Conservation (phyloP, 192 early-diverging fungal species). For the Funneliformis mosseae region DNA sequence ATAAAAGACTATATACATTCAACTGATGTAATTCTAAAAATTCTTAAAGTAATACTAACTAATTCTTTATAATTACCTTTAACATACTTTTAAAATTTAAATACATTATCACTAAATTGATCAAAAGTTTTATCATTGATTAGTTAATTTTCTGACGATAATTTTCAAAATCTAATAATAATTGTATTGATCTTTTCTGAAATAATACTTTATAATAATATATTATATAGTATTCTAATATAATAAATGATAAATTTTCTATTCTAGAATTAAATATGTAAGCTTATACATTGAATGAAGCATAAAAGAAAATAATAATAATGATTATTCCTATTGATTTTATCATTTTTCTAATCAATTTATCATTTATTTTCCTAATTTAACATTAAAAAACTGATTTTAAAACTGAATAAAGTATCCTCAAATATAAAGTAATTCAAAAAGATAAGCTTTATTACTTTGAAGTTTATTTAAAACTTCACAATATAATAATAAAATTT, state of each 20-base stretch:
- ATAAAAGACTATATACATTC: neutral
- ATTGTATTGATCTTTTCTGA: neutral
- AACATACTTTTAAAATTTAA: conserved; percentile 11
- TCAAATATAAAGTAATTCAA: neutral
- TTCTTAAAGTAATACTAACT: neutral
- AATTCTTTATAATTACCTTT: conserved; percentile 11
- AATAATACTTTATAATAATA: neutral
- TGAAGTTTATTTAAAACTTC: neutral
- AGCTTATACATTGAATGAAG: neutral
- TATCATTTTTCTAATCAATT: neutral
- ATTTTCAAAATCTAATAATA: conserved; percentile 15
- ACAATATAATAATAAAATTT: neutral
- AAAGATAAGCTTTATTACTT: neutral
- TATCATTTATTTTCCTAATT: neutral
- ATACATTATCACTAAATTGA: neutral
- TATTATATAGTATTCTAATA: neutral
- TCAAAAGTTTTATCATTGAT: conserved; percentile 7
- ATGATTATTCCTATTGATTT: neutral
- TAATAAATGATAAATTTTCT: conserved; percentile 1
- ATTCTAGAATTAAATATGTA: conserved; percentile 10
- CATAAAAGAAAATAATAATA: neutral
- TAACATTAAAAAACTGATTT: neutral
- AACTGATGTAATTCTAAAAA: conserved; percentile 5
- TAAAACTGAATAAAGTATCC: neutral
- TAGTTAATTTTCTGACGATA: neutral